phyloP scores from a whole-genome alignment of 2,329 filamentous ascomycete genomes.

The Colletotrichum siamense region DNA sequence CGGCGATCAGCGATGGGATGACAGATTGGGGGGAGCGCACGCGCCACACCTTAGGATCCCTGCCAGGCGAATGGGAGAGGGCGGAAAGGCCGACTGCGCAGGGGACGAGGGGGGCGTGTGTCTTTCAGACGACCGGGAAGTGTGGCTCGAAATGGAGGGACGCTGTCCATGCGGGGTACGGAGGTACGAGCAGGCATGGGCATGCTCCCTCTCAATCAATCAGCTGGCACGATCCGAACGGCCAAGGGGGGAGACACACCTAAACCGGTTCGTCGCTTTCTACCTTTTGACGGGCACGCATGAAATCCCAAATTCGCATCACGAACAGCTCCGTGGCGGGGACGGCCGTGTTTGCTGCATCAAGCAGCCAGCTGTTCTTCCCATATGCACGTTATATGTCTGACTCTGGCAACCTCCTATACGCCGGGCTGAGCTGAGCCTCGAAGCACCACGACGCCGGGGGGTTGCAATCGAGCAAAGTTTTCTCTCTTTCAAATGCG shows the following conservation, averaged over 20 bases:
- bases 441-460: neutral
- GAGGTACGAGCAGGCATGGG: neutral
- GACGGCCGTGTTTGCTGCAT: neutral
- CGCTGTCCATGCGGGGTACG: constrained; percentile 11
- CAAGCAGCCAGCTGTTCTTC: neutral
- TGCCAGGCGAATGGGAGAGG: constrained; percentile 7
- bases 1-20: constrained; percentile 22
- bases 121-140: neutral
- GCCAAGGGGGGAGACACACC: neutral
- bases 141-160: neutral
- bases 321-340: neutral
- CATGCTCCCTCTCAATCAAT: neutral
- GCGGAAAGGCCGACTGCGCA: neutral
- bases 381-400: neutral
- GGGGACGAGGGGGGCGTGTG: neutral
- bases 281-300: neutral
- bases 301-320: constrained; percentile 1
- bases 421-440: neutral
- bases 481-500: neutral
- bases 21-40: constrained; percentile 8
- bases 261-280: neutral
- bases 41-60: constrained; percentile 13
- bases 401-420: neutral
- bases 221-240: constrained; percentile 3
- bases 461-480: neutral